Base-by-base conservation (phyloP, 495 filamentous ascomycete genomes). In the Entonaema liquescens region DNA sequence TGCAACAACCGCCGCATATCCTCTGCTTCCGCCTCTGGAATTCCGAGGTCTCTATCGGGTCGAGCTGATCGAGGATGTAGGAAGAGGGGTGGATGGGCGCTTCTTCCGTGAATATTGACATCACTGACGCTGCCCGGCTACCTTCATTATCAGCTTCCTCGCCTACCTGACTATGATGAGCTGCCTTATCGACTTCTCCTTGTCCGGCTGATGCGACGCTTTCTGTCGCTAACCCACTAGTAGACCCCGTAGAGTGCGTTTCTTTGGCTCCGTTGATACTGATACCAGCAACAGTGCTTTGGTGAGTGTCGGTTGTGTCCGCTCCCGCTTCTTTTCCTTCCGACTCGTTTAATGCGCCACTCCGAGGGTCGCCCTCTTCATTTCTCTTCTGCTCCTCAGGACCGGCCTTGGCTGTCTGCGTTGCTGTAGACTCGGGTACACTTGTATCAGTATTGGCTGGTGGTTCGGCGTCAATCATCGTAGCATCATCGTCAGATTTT, bases 1-100 rank as follows among this genome's bases (percentile, higher is more conserved):
- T 93, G 87, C 11, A 99, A 84, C 11, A 97, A 79, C 31, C 90
- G 90, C 23, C 95, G 89, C 13, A 93, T 94, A 40, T 98, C 94
- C 70, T 96, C 92, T 1, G 95, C 96, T 80, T 98, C 95, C 7
- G 83, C 74, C 13, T 89, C 83, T 0, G 93, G 93, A 1, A 99
- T 88, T 15, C 93, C 92, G 35, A 93, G 85, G 75, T 96, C 90
- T 36, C 88, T 83, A 75, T 97, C 92, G 1, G 92, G 89, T n/a
- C 83, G 86, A 54, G 89, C 87, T 38, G 84, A 77, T n/a, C 83
- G 79, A 0, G 94, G 91, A 3, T 91, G 84, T n/a, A 91, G 80
- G 82, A 95, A 99, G 65, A 97, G 87, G 2, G 93, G 71, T 98
- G 93, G 26, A 97, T 89, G 74, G 85, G 77, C 68, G 83, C 66